Conservation (phyloP, 345 rosid species). For the Alliaria petiolata region DNA sequence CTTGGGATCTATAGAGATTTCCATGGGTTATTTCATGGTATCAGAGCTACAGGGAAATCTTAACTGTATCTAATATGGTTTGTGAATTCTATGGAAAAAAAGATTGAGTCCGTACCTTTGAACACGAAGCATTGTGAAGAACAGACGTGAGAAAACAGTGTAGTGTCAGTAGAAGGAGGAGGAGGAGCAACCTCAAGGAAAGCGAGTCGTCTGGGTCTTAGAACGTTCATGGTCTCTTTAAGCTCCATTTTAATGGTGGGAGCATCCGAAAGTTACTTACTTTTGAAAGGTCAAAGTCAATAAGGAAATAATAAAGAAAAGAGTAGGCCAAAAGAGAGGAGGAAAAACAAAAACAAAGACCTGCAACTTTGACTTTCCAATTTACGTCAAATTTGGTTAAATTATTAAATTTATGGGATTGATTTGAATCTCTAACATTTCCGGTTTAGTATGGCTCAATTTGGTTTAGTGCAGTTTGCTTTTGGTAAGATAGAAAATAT, state of each 20-base stretch:
- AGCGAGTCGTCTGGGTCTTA: slow-evolving; percentile 5
- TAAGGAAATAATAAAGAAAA: slow-evolving; percentile 29
- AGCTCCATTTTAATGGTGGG: slow-evolving; percentile 6
- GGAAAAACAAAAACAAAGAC: neutral
- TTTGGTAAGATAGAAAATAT: no score
- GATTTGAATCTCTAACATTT: no score
- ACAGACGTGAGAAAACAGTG: slow-evolving; percentile 33
- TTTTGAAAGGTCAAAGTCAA: slow-evolving; percentile 2
- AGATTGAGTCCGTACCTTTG: slow-evolving; percentile 9
- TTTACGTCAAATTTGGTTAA: no score
- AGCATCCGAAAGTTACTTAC: neutral
- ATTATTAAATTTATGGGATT: no score
- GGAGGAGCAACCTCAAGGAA: slow-evolving; percentile 12
- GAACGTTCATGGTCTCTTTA: slow-evolving; percentile 3
- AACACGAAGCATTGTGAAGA: slow-evolving; percentile 21
- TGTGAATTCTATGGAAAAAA: neutral
- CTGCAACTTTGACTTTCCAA: neutral
- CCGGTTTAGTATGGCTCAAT: neutral
- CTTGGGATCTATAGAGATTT: neutral
- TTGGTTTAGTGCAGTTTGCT: neutral
- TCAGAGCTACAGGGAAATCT: neutral
- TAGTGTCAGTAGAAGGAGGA: slow-evolving; percentile 16
- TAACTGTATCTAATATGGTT: neutral
- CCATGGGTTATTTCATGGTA: neutral
- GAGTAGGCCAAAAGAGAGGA: slow-evolving; percentile 7